Percentiles rank a stretch among this genome's conserved stretches.
These are phyloP conservation scores for Corymbia citriodora DNA, from an alignment of 441 rosid species.

Conservation along the genomic window DNA sequence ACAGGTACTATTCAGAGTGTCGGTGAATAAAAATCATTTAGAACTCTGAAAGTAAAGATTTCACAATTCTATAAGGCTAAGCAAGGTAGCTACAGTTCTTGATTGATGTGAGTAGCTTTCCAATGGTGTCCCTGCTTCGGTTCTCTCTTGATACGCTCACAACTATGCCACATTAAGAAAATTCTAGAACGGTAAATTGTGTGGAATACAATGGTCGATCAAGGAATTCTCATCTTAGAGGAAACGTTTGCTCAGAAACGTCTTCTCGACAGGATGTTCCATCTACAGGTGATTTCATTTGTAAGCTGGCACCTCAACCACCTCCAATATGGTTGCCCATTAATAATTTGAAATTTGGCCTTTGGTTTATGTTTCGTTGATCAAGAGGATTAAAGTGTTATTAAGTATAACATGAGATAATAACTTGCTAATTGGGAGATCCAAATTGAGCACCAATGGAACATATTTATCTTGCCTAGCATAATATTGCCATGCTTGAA, in stretches of 20 bases:
- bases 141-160: not conserved
- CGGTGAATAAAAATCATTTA: no score
- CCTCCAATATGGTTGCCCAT: not conserved
- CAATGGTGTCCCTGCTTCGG: not conserved
- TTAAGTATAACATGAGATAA: not conserved
- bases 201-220: not conserved
- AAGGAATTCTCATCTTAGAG: not conserved
- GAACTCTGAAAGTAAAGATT: no score
- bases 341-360: not conserved
- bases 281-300: not conserved
- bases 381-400: not conserved
- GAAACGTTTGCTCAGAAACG: not conserved
- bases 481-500: not conserved
- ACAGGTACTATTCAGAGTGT: no score
- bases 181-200: not conserved
- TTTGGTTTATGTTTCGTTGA: not conserved
- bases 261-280: not conserved
- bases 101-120: not conserved
- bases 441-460: not conserved
- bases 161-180: not conserved
- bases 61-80: no score
- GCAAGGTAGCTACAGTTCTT: not conserved
- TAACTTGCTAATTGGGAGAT: not conserved
- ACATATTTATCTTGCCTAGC: not conserved
- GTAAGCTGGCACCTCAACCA: not conserved